Evolutionary conservation across 257 asterid species (phyloP), one percentile per base, ranked within the genome.

Genomic region (Sherardia arvensis): DNA sequence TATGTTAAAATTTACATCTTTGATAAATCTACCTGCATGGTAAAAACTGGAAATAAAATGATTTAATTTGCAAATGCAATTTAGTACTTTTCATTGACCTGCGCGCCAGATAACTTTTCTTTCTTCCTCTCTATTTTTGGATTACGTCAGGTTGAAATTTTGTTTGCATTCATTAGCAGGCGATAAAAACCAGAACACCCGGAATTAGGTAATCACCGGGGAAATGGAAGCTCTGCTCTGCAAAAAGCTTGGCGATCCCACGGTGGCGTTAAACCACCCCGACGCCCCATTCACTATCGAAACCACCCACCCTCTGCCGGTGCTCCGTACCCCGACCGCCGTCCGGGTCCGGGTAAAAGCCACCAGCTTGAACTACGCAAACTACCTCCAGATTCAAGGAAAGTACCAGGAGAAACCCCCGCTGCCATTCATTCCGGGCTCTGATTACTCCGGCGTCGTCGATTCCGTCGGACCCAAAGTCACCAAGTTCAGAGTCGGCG

Each of bases 351-450:
- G 91, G 59, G 87, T 92, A 69, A 85, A 76, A 75, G 87, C 99
- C 25, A 87, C 94, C 21, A 87, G 97, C 83, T 76, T 92, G 84
- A 92, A 92, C 74, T 92, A 75, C 80, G 99, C 99, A 33, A 92
- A 85, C 79, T 89, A 86, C 84, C 90, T 92, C 30, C 97, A 89
- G 77, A 47, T 92, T 54, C 85, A 70, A 25, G 97, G 99, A 48
- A 81, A 89, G 78, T 92, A 92, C 80, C 99, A 92, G 61, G 99
- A 89, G 58, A 92, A 90, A 70, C 83, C 94, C 34, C 81, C 86
- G 0, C 55, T 87, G 30, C 97, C 97, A 8, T 92, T 92, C 67
- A 85, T 92, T 27, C 97, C 96, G 6, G 99, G 99, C 33, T 82
- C 96, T 15, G 97, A 92, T 65, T 89, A 82, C 85, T 87, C 97